Evolutionary conservation across 2,329 filamentous ascomycete genomes (phyloP), one percentile per base, ranked within the genome.

Genomic region (Aspergillus fijiensis): DNA sequence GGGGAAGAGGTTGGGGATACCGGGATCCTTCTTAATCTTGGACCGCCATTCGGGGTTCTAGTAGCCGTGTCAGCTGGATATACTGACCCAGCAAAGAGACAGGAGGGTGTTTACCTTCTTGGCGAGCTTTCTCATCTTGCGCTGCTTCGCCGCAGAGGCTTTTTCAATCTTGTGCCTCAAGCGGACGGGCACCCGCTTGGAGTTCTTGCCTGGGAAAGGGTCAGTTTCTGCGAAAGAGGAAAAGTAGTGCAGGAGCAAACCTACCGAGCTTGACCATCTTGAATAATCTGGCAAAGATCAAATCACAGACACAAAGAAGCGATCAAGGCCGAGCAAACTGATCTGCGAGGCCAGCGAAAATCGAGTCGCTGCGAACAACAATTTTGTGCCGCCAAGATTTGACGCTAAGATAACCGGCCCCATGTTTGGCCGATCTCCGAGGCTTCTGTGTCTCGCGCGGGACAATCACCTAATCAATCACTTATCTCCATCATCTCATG

Each of bases 81-180:
- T n/a, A 9, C 1, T 49, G 31, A 54, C 42, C 12, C 42, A 25
- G 4, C 1, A 57, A 11, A 9, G n/a, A 49, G n/a, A 14, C 35
- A 39, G 12, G 2, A n/a, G n/a, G 21, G 21, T 14, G 49, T 66
- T 19, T 72, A 85, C 84, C 76, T 96, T 92, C 82, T 96, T 98
- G 58, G 90, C 92, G 59, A 87, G 83, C 83, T 96, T 98, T 73
- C 88, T 89, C 63, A 87, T 81, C 79, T 99, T 99, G 74, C 88
- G 87, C 79, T 96, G 92, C 82, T 99, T 99, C 63, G 91, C 88
- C 48, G 86, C 86, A 56, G 93, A 91, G 23, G 90, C 89, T 80
- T 99, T 99, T 76, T 96, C 87, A 78, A 99, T 98, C 81, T 96
- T 97, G 82, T 97, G 89, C 67, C 94, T 88, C 72, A 99, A 85